A percentile compares a stretch with the other conserved stretches of the same genome.
These are phyloP conservation scores for Saccharomyces hybrid DNA, from an alignment of 1,139 yeast species.

Conservation along the genomic window DNA sequence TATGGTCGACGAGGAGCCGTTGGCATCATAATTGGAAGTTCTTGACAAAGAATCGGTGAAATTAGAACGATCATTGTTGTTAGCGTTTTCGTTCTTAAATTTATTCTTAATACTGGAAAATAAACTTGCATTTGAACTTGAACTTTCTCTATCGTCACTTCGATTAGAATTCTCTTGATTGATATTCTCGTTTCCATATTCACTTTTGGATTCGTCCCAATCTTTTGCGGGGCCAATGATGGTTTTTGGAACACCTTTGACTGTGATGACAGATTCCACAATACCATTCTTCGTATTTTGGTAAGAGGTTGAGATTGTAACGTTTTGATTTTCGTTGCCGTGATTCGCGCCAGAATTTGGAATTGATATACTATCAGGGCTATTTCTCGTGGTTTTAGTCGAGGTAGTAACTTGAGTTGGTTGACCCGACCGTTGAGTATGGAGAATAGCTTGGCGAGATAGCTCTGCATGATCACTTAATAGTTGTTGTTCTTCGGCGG, in stretches of 20 bases:
- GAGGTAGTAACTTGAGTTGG: conserved; percentile 14
- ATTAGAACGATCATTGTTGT: neutral
- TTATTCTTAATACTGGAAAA: neutral
- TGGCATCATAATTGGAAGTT: neutral
- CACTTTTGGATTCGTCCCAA: conserved; percentile 19
- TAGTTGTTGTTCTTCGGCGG: conserved; percentile 7
- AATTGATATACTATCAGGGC: neutral
- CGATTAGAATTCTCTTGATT: conserved; percentile 1
- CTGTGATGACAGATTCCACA: conserved; percentile 75
- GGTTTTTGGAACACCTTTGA: conserved; percentile 79
- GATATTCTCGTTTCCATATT: neutral
- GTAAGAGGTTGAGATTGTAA: conserved; percentile 20
- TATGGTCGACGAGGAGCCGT: neutral
- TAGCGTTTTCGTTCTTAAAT: conserved; percentile 3
- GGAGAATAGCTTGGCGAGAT: conserved; percentile 12
- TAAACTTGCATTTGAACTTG: conserved; percentile 1
- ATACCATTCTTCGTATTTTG: conserved; percentile 42
- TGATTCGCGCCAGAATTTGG: neutral
- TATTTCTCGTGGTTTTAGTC: conserved; percentile 5
- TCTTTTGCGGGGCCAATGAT: conserved; percentile 50
- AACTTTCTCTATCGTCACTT: neutral
- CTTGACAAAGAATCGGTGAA: neutral
- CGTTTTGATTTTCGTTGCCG: conserved; percentile 3
- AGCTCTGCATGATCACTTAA: conserved; percentile 12
- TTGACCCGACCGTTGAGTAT: conserved; percentile 15